A percentile compares a stretch with the other conserved stretches of the same genome.
Evolutionary conservation across 106 monocot species (phyloP).

Genomic region (Platanthera guangdongensis): DNA sequence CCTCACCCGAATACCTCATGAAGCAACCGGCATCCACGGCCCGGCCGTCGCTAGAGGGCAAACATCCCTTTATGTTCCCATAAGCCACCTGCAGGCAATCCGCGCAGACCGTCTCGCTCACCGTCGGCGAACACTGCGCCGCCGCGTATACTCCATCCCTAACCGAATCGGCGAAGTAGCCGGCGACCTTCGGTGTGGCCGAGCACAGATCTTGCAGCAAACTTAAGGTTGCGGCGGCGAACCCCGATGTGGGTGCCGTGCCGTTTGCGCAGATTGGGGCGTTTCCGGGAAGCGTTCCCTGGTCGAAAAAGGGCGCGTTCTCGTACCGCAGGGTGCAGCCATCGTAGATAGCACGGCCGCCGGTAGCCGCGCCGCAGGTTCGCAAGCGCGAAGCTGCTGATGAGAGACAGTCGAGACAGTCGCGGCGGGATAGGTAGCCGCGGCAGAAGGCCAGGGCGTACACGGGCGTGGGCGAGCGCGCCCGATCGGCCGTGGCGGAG

Average conservation of each 20-base stretch:
- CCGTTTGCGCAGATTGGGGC: constrained; percentile 21
- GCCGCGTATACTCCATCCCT: constrained; percentile 24
- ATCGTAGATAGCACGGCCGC: constrained; percentile 47
- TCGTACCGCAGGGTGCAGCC: constrained; percentile 63
- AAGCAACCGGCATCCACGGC: constrained; percentile 62
- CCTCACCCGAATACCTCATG: constrained; percentile 44
- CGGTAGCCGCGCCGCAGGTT: constrained; percentile 35
- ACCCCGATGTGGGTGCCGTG: neutral
- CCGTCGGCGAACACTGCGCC: constrained; percentile 52
- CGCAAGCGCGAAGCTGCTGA: constrained; percentile 21
- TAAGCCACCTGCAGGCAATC: constrained; percentile 42
- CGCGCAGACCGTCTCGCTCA: constrained; percentile 24
- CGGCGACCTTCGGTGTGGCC: constrained; percentile 20
- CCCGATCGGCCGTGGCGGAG: constrained; percentile 31
- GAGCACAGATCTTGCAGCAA: constrained; percentile 25
- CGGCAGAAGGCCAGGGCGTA: constrained; percentile 51
- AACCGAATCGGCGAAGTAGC: constrained; percentile 32
- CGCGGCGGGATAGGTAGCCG: constrained; percentile 26
- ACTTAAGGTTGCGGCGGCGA: constrained; percentile 1
- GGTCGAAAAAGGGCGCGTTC: constrained; percentile 42
- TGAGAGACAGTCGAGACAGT: constrained; percentile 40
- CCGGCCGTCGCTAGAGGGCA: constrained; percentile 25
- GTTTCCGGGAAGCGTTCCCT: constrained; percentile 38
- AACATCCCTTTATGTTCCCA: constrained; percentile 38
- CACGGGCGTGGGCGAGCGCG: constrained; percentile 19